These are phyloP conservation scores for Inga oerstediana DNA, from an alignment of 306 rosid species.

Conservation along the genomic window DNA sequence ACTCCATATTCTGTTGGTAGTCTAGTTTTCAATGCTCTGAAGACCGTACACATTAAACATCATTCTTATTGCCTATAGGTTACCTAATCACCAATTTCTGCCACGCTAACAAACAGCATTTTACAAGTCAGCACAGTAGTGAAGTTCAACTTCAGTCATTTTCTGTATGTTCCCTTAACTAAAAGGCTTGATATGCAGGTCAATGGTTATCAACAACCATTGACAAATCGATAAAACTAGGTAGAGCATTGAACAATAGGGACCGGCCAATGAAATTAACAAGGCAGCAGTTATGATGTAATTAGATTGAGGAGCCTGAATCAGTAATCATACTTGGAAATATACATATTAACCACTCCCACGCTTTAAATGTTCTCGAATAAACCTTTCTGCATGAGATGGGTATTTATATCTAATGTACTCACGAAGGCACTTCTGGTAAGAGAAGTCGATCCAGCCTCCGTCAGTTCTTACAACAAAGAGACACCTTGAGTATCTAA, in stretches of 20 bases:
- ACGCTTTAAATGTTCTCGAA: conserved; percentile 78
- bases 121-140: conserved; percentile 55
- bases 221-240: conserved; percentile 41
- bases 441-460: conserved; percentile 89
- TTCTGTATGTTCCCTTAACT: conserved; percentile 37
- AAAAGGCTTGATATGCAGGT: conserved; percentile 29
- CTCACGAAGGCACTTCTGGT: conserved; percentile 81
- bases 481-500: conserved; percentile 72
- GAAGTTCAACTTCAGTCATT: conserved; percentile 48
- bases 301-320: conserved; percentile 18
- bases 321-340: conserved; percentile 21
- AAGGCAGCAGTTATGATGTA: conserved; percentile 23
- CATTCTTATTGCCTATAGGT: conserved; percentile 15
- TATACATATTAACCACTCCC: conserved; percentile 55
- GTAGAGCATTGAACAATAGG: conserved; percentile 29
- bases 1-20: conserved; percentile 18
- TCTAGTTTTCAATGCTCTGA: not conserved
- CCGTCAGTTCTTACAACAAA: conserved; percentile 90
- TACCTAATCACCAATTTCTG: conserved; percentile 32
- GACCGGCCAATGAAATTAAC: not conserved
- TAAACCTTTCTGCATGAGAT: conserved; percentile 71
- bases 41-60: conserved; percentile 12
- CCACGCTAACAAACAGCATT: conserved; percentile 39
- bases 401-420: conserved; percentile 82
- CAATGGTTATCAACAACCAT: conserved; percentile 52